Percentiles rank a stretch among this genome's conserved stretches.
phyloP scores from a whole-genome alignment of 208 protist species.

The Trypanosoma avium region DNA sequence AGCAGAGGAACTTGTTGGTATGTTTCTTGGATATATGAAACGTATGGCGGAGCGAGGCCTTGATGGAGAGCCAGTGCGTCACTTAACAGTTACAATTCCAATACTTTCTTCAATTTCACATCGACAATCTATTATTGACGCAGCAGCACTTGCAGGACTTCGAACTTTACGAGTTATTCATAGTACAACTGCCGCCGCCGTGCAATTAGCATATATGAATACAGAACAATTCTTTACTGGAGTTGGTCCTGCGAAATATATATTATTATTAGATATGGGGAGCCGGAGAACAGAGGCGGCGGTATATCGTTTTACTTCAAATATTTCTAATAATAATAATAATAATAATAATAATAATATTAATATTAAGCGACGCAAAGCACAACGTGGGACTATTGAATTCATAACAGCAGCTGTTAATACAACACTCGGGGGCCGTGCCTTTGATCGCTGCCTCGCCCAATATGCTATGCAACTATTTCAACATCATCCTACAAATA shows the following conservation, averaged over 20 bases:
- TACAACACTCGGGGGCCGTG: constrained; percentile 69
- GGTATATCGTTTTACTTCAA: constrained; percentile 50
- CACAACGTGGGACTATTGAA: constrained; percentile 26
- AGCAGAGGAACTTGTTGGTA: constrained; percentile 82
- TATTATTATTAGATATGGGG: constrained; percentile 91
- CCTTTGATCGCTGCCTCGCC: constrained; percentile 90
- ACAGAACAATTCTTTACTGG: constrained; percentile 42
- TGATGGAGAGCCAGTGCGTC: constrained; percentile 34
- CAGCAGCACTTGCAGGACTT: constrained; percentile 77
- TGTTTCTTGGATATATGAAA: constrained; percentile 81
- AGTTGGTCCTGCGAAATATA: constrained; percentile 18
- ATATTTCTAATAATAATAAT: too few relatives aligned
- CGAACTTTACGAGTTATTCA: constrained; percentile 84
- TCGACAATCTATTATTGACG: constrained; percentile 88
- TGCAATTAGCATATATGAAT: constrained; percentile 58
- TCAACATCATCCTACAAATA: too few relatives aligned
- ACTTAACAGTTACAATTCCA: constrained; percentile 82
- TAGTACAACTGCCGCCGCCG: constrained; percentile 70
- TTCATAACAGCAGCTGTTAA: constrained; percentile 52
- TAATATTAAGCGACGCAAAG: too few relatives aligned
- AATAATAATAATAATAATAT: too few relatives aligned
- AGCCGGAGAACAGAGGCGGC: constrained; percentile 70
- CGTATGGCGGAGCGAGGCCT: constrained; percentile 52
- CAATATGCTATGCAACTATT: constrained; percentile 66
- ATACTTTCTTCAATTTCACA: constrained; percentile 58